Base-by-base conservation (phyloP, 1,284 basidiomycete species). In the Cryptococcus floricola region DNA sequence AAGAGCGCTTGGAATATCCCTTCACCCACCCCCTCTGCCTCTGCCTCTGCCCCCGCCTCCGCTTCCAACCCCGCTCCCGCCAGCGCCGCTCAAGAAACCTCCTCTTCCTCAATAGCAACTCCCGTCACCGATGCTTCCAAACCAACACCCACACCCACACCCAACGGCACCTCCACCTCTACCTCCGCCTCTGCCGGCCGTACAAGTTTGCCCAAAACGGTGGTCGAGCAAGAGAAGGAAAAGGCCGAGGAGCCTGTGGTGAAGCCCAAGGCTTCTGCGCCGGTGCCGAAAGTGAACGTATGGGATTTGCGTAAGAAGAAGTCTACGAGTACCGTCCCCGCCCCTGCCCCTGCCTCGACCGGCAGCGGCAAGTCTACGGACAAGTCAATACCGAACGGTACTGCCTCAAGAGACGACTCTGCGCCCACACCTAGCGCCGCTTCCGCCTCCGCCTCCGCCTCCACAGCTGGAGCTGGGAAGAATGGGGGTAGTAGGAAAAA, bases 221-320 rank as follows among this genome's bases (percentile, higher is more conserved):
- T 53, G 31, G 61, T 23, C 3, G 23, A 23, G 3, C 23, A 54
- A 28, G 34, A 52, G 43, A 39, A 28, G 18, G 48, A 13, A 25
- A 43, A 48, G 23, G 28, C 34, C 19, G 54, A 46, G 37, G 50
- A 47, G 23, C 50, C 58, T 31, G 23, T 13, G 10, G 23, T 7
- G 4, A 42, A 64, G 19, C 61, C 65, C 31, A 43, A 45, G 13
- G 42, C 55, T 39, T 50, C 51, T 18, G 59, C 59, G 2, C 67
- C 68, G 19, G 70, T 70, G 16, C 60, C 65, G 2, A 50, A 56
- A 8, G 64, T 70, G 31, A 74, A 76, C 53, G 61, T 71, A 9
- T 77, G 76, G 74, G 68, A 71, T 27, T 23, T 67, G 42, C 54
- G 71, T 43, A 73, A 69, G 59, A 73, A 71, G 49, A 52, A 58